Base-by-base conservation (phyloP, 768 basidiomycete genomes). In the Clitopilus hobsonii region DNA sequence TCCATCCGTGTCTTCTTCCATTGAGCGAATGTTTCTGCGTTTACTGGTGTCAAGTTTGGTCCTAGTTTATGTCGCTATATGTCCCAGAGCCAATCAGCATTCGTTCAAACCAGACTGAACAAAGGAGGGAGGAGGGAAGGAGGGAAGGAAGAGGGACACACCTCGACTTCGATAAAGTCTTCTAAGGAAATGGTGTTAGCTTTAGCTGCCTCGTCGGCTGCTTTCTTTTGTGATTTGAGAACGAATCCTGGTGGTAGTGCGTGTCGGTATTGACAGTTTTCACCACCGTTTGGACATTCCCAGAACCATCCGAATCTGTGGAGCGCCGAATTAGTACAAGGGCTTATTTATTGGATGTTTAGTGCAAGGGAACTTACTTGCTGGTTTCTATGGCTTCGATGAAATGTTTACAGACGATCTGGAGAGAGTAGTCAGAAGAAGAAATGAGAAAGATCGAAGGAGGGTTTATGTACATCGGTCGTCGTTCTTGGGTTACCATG, bases 351-450 rank as follows among this genome's bases (percentile, higher is more conserved):
- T 10, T 20, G 41, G n/a, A 20, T n/a, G 22, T 45, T 36, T 2
- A 3, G 22, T 20, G 14, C 2, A 4, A 23, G 3, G 30, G 27
- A 6, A 50, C 78, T 56, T 67, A 91, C 79, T 93, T 94, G 67
- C 91, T 84, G 2, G 79, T 76, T 69, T 99, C 97, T 67, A 99
- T 96, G 47, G 97, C 96, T 65, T 96, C 86, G 62, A 99, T 90
- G 67, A 99, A 99, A 74, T 74, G 85, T 71, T 96, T 98, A 85
- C 97, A 99, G 3, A 99, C 96, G 65, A 99, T 97, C 91, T 96
- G 58, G 6, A 59, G 36, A 50, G 24, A 18, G 23, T 48, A 18
- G 55, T 53, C 26, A 49, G 25, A 48, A 10, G 36, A 0, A 54
- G 54, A 2, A 26, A 52, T 30, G n/a, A 22, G n/a, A 24, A 28